A percentile compares a stretch with the other conserved stretches of the same genome.
Conservation (phyloP, 768 basidiomycete genomes). For the Krasilnikovozyma curviuscula region DNA sequence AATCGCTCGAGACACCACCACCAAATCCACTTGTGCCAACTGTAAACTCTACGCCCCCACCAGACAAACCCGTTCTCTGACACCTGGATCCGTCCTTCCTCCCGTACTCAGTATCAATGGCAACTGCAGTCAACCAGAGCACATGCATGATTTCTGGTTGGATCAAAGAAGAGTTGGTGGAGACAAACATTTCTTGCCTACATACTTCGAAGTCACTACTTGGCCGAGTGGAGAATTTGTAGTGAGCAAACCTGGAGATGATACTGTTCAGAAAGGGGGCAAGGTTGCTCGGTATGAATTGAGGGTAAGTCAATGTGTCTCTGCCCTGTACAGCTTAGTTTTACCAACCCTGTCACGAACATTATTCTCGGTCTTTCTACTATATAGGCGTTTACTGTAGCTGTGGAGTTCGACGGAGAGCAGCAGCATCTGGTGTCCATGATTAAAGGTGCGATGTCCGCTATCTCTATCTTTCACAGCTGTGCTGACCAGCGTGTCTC, state of each 20-base stretch:
- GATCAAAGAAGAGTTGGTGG: slow-evolving; percentile 37
- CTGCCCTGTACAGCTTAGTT: not conserved
- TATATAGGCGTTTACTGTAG: too few species aligned
- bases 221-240: slow-evolving; percentile 26
- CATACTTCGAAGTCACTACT: slow-evolving; percentile 25
- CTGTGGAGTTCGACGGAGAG: too few species aligned
- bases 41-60: slow-evolving; percentile 65
- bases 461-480: not conserved
- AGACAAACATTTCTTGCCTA: slow-evolving; percentile 37
- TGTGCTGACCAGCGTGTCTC: too few species aligned
- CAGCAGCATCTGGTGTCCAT: slow-evolving; percentile 73
- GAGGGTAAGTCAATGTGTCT: slow-evolving; percentile 34
- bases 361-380: too few species aligned
- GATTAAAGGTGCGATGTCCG: slow-evolving; percentile 48
- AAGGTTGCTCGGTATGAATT: slow-evolving; percentile 47
- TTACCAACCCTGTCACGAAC: too few species aligned
- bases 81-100: slow-evolving; percentile 41
- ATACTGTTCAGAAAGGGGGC: slow-evolving; percentile 37
- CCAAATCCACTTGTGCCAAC: slow-evolving; percentile 66
- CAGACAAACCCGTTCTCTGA: slow-evolving; percentile 45
- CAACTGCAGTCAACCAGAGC: slow-evolving; percentile 56
- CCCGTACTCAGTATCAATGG: slow-evolving; percentile 75
- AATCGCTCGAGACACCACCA: slow-evolving; percentile 56
- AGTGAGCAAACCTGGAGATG: slow-evolving; percentile 26
- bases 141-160: slow-evolving; percentile 46